Conservation (phyloP, 2,329 filamentous ascomycete species). For the Xylariomycetidae sp. region DNA sequence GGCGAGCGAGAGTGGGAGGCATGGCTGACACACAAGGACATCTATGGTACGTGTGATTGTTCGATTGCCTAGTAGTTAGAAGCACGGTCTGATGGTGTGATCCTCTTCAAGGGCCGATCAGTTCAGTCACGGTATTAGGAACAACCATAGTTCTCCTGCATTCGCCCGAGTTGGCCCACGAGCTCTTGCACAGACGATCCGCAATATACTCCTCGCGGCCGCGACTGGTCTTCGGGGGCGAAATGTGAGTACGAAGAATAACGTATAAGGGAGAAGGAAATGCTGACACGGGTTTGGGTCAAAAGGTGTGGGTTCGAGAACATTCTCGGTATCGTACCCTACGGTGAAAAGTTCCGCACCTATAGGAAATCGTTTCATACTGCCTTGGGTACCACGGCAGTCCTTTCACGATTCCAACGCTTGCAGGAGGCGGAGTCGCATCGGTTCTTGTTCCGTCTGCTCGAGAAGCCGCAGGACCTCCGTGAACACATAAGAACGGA, state of each 20-base stretch:
- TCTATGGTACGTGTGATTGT: slow-evolving; percentile 29
- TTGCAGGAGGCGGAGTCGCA: slow-evolving; percentile 11
- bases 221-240: slow-evolving; percentile 24
- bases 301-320: too few relatives aligned
- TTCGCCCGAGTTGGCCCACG: slow-evolving; percentile 28
- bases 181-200: slow-evolving; percentile 33
- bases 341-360: slow-evolving; percentile 16
- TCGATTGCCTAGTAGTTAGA: too few relatives aligned
- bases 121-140: slow-evolving; percentile 37
- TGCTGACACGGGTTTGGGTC: too few relatives aligned
- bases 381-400: slow-evolving; percentile 23
- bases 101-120: slow-evolving; percentile 20
- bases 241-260: slow-evolving; percentile 29
- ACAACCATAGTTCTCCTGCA: slow-evolving; percentile 38
- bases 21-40: slow-evolving; percentile 37
- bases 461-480: slow-evolving; percentile 7
- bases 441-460: slow-evolving; percentile 11
- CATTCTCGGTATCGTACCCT: slow-evolving; percentile 15
- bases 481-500: slow-evolving; percentile 14
- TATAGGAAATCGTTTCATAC: slow-evolving; percentile 23
- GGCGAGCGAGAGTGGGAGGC: slow-evolving; percentile 33
- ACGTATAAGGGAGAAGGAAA: too few relatives aligned
- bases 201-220: slow-evolving; percentile 32
- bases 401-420: slow-evolving; percentile 7
- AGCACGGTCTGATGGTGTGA: too few relatives aligned